Evolutionary conservation across 1,284 basidiomycete genomes (phyloP).

Genomic region (Ceraceosorus guamensis): DNA sequence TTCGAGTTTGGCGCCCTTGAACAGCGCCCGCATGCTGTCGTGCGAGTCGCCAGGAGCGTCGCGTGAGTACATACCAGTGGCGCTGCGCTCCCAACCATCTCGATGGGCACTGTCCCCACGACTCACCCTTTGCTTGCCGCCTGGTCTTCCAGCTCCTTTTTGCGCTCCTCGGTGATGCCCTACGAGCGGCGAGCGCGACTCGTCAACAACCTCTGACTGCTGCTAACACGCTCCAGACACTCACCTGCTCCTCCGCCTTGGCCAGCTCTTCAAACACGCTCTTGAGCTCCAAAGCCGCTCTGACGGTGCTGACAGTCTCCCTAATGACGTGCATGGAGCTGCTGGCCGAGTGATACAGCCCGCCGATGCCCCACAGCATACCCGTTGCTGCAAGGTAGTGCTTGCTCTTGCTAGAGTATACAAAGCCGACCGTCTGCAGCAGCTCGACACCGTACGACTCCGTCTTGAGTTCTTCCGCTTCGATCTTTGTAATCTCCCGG

Average conservation of each 20-base stretch:
- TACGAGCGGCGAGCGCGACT: conserved; percentile 28
- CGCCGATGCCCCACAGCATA: conserved; percentile 17
- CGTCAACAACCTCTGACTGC: no score
- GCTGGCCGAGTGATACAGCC: conserved; percentile 21
- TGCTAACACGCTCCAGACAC: no score
- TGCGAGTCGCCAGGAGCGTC: neutral
- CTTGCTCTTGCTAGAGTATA: conserved; percentile 58
- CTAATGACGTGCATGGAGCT: conserved; percentile 38
- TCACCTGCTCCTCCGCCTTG: conserved; percentile 57
- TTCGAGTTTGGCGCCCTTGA: conserved; percentile 78
- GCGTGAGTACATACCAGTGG: neutral
- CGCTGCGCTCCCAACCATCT: neutral
- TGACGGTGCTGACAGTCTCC: conserved; percentile 42
- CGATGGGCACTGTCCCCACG: neutral
- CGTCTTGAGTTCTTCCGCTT: conserved; percentile 54
- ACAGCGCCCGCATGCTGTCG: conserved; percentile 38
- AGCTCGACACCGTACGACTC: conserved; percentile 86
- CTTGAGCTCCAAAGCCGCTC: conserved; percentile 59
- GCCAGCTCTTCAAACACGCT: conserved; percentile 83
- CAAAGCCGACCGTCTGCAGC: conserved; percentile 81
- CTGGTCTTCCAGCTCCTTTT: conserved; percentile 83
- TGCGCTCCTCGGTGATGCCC: conserved; percentile 79
- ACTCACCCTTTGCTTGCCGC: conserved; percentile 71
- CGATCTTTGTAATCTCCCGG: conserved; percentile 40
- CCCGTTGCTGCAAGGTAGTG: conserved; percentile 42